phyloP scores from a whole-genome alignment of 2,329 filamentous ascomycete genomes.

The Tolypocladium ophioglossoides region DNA sequence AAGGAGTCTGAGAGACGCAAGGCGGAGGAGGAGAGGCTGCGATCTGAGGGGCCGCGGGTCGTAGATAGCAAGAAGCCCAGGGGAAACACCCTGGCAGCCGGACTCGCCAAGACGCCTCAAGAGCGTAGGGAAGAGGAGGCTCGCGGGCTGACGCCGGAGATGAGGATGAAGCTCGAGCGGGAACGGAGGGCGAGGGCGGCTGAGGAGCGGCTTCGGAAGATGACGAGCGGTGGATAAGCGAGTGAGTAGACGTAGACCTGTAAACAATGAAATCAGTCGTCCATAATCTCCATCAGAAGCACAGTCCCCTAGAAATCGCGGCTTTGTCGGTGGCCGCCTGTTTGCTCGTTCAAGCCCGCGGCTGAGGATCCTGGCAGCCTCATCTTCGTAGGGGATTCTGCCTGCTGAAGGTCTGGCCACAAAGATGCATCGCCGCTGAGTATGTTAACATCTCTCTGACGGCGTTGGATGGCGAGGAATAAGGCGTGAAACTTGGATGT shows the following conservation, averaged over 20 bases:
- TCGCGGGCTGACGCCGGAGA: constrained; percentile 78
- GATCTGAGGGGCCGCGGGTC: constrained; percentile 52
- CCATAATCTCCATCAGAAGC: not conserved
- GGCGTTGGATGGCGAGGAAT: too few species aligned
- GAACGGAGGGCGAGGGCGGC: constrained; percentile 86
- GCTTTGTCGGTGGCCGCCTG: not conserved
- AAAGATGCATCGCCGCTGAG: not conserved
- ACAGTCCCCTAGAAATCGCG: not conserved
- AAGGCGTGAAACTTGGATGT: too few species aligned
- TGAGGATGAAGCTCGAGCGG: constrained; percentile 71
- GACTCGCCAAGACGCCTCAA: constrained; percentile 60
- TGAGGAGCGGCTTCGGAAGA: constrained; percentile 69
- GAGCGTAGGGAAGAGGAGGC: constrained; percentile 77
- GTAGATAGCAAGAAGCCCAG: constrained; percentile 37
- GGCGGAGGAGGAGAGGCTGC: constrained; percentile 63
- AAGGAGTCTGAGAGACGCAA: constrained; percentile 62
- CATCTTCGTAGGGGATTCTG: not conserved
- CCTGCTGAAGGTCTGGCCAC: not conserved
- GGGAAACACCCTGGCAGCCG: constrained; percentile 40
- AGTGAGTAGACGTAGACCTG: not conserved
- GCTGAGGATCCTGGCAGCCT: not conserved
- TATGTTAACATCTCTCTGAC: not conserved
- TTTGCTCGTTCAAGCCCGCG: not conserved
- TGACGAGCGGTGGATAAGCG: constrained; percentile 25
- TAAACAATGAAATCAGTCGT: not conserved